A percentile compares a stretch with the other conserved stretches of the same genome.
Conservation (phyloP, 2,329 filamentous ascomycete genomes). For the Xylaria sp. region DNA sequence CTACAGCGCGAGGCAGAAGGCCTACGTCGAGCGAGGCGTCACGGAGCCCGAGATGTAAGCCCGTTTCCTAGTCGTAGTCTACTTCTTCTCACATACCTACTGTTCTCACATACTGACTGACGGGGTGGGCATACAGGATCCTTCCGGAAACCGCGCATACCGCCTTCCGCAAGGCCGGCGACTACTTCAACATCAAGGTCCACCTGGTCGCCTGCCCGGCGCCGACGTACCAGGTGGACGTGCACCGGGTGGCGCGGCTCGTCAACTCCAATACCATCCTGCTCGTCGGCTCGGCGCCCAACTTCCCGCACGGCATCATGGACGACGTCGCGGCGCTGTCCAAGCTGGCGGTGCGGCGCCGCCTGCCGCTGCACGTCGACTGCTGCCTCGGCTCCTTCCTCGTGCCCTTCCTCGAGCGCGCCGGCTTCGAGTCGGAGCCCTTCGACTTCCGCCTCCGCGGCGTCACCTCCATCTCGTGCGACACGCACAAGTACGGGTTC, state of each 20-base stretch:
- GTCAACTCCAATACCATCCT: constrained; percentile 94
- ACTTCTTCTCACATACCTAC: neutral
- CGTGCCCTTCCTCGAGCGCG: constrained; percentile 85
- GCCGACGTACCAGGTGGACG: constrained; percentile 81
- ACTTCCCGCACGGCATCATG: constrained; percentile 98
- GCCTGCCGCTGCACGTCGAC: constrained; percentile 90
- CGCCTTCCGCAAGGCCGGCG: constrained; percentile 90
- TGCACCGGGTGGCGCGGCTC: constrained; percentile 75
- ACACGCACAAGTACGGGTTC: constrained; percentile 99
- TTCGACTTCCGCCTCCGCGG: constrained; percentile 96
- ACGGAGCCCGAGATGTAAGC: constrained; percentile 91
- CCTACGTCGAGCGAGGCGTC: constrained; percentile 79
- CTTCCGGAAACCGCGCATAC: constrained; percentile 93
- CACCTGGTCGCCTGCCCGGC: constrained; percentile 87
- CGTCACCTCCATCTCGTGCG: constrained; percentile 92
- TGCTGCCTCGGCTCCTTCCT: constrained; percentile 97
- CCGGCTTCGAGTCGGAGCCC: constrained; percentile 85
- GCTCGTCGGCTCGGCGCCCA: constrained; percentile 91
- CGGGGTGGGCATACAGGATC: constrained; percentile 69
- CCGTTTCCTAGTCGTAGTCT: neutral
- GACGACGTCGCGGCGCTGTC: constrained; percentile 90
- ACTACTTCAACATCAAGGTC: constrained; percentile 96
- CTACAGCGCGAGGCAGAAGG: constrained; percentile 87
- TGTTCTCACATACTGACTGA: constrained; percentile 1
- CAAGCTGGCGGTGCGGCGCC: constrained; percentile 76